A percentile compares a stretch with the other conserved stretches of the same genome.
phyloP scores from a whole-genome alignment of 2,329 filamentous ascomycete species.

The Diaporthe citri region DNA sequence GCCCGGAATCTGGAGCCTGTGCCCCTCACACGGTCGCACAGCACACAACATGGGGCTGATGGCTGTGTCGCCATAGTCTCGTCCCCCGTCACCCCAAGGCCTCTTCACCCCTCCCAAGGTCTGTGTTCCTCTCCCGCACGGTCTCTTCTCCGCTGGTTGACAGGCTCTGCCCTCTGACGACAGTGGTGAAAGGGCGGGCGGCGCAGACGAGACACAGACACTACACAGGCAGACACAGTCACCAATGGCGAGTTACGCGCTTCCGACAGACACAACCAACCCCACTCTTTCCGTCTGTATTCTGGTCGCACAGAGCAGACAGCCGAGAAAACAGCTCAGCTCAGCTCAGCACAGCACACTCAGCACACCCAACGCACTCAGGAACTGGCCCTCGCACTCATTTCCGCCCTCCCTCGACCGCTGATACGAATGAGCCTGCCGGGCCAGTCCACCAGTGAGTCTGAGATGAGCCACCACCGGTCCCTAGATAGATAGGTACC shows the following conservation, averaged over 20 bases:
- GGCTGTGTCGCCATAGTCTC: conserved; percentile 36
- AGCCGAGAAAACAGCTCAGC: not conserved
- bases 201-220: conserved; percentile 12
- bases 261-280: conserved; percentile 29
- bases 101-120: not conserved
- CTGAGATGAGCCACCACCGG: conserved; percentile 24
- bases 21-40: conserved; percentile 25
- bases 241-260: conserved; percentile 36
- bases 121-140: conserved; percentile 24
- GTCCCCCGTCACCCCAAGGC: conserved; percentile 1
- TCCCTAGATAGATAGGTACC: conserved; percentile 14
- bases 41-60: conserved; percentile 33
- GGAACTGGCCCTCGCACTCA: not conserved
- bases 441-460: not conserved
- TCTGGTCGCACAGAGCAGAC: not conserved
- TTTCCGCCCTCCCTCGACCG: not conserved
- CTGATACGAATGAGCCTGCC: conserved; percentile 11
- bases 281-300: not conserved
- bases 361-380: not conserved
- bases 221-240: not conserved
- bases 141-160: conserved; percentile 29
- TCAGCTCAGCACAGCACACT: conserved; percentile 23
- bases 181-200: conserved; percentile 36
- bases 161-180: not conserved
- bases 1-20: conserved; percentile 36